These are phyloP conservation scores for Stachybotrys elegans DNA, from an alignment of 2,329 filamentous ascomycete species.

Conservation along the genomic window DNA sequence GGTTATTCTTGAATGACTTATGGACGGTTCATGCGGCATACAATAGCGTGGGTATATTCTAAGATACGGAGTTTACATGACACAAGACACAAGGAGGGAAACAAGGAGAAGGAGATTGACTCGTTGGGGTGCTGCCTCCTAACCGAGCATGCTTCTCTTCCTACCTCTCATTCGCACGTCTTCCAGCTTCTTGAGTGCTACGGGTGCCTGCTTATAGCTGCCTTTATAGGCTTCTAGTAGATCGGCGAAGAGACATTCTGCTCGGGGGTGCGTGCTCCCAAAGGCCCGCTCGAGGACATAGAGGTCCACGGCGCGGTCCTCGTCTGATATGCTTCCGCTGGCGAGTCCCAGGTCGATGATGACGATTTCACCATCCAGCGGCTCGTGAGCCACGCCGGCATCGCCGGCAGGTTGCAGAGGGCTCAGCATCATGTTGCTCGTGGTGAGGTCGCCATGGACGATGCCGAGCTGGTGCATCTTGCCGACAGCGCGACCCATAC, in stretches of 20 bases:
- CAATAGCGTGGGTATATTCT: too few species aligned
- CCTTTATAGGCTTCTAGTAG: constrained; percentile 70
- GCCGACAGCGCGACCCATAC: constrained; percentile 68
- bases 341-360: constrained; percentile 95
- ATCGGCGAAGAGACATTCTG: constrained; percentile 69
- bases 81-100: too few species aligned
- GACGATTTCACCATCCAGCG: constrained; percentile 68
- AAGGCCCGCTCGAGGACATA: constrained; percentile 96
- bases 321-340: constrained; percentile 73
- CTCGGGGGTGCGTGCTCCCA: constrained; percentile 85
- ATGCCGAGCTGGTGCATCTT: constrained; percentile 78
- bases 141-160: constrained; percentile 97
- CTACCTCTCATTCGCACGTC: constrained; percentile 90
- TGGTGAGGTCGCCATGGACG: constrained; percentile 93
- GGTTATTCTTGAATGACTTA: too few species aligned
- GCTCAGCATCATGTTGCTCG: constrained; percentile 88
- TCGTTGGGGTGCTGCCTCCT: too few species aligned
- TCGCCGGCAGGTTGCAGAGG: constrained; percentile 16
- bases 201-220: constrained; percentile 68
- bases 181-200: constrained; percentile 76
- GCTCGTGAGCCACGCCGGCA: constrained; percentile 14
- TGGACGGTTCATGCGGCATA: too few species aligned
- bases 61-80: too few species aligned
- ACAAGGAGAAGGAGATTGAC: too few species aligned
- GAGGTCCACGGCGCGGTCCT: constrained; percentile 91